Conservation (phyloP, 768 basidiomycete genomes). For the Rickenella mellea region DNA sequence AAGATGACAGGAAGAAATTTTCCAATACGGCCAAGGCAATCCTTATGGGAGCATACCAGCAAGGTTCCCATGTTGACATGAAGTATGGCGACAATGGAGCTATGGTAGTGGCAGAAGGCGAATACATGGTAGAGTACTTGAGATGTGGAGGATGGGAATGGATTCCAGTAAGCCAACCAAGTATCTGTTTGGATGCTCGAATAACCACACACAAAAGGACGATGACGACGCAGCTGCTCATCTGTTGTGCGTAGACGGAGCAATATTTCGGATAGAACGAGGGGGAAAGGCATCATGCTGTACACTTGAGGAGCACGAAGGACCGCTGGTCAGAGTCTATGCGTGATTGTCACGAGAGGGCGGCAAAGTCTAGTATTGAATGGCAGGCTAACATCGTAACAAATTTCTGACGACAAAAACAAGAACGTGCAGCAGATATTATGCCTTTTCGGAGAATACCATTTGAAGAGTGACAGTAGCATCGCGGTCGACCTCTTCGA, state of each 20-base stretch:
- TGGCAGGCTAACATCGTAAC: no score
- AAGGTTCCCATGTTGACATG: constrained; percentile 61
- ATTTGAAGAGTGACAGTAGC: constrained; percentile 46
- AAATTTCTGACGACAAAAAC: no score
- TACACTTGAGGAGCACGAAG: constrained; percentile 7
- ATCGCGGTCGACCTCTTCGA: constrained; percentile 63
- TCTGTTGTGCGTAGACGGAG: constrained; percentile 73
- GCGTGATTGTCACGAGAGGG: not conserved
- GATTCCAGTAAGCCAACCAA: constrained; percentile 53
- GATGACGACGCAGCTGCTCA: constrained; percentile 51
- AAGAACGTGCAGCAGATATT: no score
- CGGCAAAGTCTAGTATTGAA: no score
- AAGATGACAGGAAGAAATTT: constrained; percentile 37
- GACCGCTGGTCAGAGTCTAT: constrained; percentile 26
- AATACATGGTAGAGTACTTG: constrained; percentile 76
- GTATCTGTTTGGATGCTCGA: constrained; percentile 3
- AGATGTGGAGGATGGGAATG: constrained; percentile 80
- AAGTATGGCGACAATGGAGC: constrained; percentile 39
- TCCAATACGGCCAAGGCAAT: constrained; percentile 43
- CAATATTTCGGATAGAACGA: constrained; percentile 49
- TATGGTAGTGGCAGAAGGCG: not conserved
- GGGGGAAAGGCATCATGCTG: constrained; percentile 55
- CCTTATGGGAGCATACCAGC: constrained; percentile 62
- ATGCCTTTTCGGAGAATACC: constrained; percentile 27
- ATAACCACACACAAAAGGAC: constrained; percentile 32